These are phyloP conservation scores for Apocynum venetum DNA, from an alignment of 257 asterid species.

Conservation along the genomic window DNA sequence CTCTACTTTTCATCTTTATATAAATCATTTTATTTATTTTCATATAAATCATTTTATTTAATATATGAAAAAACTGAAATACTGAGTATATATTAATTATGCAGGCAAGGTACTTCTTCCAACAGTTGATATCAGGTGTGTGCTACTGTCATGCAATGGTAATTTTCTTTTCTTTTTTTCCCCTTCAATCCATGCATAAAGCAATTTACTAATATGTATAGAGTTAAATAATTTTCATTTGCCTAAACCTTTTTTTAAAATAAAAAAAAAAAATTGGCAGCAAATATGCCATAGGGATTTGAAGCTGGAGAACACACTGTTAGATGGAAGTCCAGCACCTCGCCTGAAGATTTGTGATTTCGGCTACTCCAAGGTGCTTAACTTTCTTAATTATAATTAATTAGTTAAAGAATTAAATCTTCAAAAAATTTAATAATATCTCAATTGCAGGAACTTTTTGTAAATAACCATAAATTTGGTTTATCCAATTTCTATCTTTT, in stretches of 20 bases:
- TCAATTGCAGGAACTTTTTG: too few relatives aligned
- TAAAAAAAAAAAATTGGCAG: constrained; percentile 11
- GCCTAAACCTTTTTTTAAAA: too few relatives aligned
- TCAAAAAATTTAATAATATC: too few relatives aligned
- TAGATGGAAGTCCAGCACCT: constrained; percentile 40
- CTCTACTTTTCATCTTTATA: not conserved
- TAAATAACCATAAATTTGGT: too few relatives aligned
- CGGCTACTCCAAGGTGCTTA: constrained; percentile 35
- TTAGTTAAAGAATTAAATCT: too few relatives aligned
- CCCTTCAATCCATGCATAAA: not conserved
- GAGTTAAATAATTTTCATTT: too few relatives aligned
- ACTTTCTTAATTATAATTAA: too few relatives aligned
- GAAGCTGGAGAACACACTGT: constrained; percentile 37
- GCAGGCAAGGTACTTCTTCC: constrained; percentile 46
- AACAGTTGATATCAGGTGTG: constrained; percentile 41
- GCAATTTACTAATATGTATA: too few relatives aligned
- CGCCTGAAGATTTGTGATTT: constrained; percentile 39
- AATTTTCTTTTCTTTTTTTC: not conserved
- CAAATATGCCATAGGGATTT: constrained; percentile 43
- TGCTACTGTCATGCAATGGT: constrained; percentile 39
- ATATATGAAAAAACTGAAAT: too few relatives aligned
- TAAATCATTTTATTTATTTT: not conserved
- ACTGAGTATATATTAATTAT: not conserved
- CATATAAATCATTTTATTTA: too few relatives aligned
- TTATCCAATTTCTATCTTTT: too few relatives aligned